phyloP scores from a whole-genome alignment of 192 early-diverging fungal genomes.

The Obelidium mucronatum region DNA sequence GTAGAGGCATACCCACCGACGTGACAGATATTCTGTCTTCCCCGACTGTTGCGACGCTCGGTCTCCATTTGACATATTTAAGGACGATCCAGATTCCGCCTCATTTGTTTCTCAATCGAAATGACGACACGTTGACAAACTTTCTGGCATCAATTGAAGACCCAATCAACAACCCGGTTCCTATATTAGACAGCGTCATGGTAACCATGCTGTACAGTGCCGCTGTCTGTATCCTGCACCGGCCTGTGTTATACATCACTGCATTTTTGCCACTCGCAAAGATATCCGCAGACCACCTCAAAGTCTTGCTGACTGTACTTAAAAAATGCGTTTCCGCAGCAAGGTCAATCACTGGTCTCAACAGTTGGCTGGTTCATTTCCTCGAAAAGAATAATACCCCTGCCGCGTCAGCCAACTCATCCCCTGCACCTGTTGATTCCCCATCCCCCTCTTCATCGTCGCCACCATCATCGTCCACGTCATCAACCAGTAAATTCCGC shows the following conservation, averaged over 20 bases:
- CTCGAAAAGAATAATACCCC: background rate
- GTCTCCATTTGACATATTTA: too few relatives aligned
- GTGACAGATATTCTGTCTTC: too few relatives aligned
- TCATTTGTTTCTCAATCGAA: too few relatives aligned
- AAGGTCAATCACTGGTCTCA: background rate
- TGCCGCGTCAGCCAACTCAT: too few relatives aligned
- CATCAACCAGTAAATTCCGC: too few relatives aligned
- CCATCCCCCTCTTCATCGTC: too few relatives aligned
- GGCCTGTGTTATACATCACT: slow-evolving; percentile 7
- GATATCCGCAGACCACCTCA: background rate
- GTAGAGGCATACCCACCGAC: too few relatives aligned
- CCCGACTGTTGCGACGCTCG: too few relatives aligned
- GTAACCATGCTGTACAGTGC: slow-evolving; percentile 2
- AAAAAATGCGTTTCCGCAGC: background rate
- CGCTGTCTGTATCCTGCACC: background rate
- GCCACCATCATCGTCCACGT: too few relatives aligned
- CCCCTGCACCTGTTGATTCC: too few relatives aligned
- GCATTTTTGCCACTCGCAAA: background rate
- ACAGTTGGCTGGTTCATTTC: background rate
- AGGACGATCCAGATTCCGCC: too few relatives aligned
- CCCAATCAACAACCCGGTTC: background rate
- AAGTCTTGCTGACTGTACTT: background rate
- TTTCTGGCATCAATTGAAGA: background rate
- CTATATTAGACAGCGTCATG: background rate
- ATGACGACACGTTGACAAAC: background rate